Percentiles rank a stretch among this genome's conserved stretches.
These are phyloP conservation scores for Candida buenavistaensis DNA, from an alignment of 1,139 yeast genomes.

Conservation along the genomic window DNA sequence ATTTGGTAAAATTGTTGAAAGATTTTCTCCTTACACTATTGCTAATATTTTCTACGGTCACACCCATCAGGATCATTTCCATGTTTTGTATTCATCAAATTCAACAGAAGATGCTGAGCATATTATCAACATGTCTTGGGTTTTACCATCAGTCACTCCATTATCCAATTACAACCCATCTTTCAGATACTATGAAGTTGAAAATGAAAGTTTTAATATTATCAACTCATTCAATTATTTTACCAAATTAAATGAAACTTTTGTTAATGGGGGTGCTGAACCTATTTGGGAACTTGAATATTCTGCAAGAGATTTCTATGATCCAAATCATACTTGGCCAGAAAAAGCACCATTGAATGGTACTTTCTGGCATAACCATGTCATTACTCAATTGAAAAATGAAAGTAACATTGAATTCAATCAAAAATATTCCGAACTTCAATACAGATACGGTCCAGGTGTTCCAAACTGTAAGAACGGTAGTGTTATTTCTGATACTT, in stretches of 20 bases:
- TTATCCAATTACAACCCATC: constrained; percentile 61
- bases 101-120: constrained; percentile 29
- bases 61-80: constrained; percentile 69
- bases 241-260: constrained; percentile 52
- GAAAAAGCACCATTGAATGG: constrained; percentile 51
- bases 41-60: constrained; percentile 72
- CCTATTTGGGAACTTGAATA: constrained; percentile 59
- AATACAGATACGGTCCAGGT: constrained; percentile 54
- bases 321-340: constrained; percentile 51
- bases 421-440: constrained; percentile 45
- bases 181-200: constrained; percentile 72
- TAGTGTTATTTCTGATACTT: constrained; percentile 11
- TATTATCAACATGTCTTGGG: constrained; percentile 60
- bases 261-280: constrained; percentile 45
- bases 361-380: constrained; percentile 53
- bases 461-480: constrained; percentile 44
- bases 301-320: constrained; percentile 52
- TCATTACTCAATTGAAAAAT: constrained; percentile 33
- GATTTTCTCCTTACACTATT: constrained; percentile 68
- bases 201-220: constrained; percentile 58
- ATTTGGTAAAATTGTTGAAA: constrained; percentile 56
- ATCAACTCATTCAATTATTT: constrained; percentile 60
- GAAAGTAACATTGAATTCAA: constrained; percentile 37
- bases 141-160: constrained; percentile 67
- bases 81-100: constrained; percentile 49